Conservation (phyloP, 345 rosid species). For the Dipteronia dyeriana region DNA sequence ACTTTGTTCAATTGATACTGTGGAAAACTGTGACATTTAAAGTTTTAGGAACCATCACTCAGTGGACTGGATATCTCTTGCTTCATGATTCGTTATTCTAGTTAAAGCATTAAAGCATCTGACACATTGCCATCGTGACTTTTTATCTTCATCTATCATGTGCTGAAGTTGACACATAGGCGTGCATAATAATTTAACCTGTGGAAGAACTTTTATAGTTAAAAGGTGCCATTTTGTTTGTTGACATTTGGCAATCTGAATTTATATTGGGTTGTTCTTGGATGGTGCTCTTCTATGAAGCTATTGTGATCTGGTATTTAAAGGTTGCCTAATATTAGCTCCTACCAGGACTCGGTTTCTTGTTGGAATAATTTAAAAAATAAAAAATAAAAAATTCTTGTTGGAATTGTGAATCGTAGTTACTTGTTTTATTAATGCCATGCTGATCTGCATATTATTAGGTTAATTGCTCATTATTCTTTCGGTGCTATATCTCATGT, state of each 20-base stretch:
- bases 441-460: not conserved
- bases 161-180: not conserved
- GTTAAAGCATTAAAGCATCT: not conserved
- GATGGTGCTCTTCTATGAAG: slow-evolving; percentile 9
- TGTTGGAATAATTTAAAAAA: no score
- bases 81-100: not conserved
- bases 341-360: not conserved
- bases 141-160: not conserved
- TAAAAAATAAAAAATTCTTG: not conserved
- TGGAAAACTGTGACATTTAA: not conserved
- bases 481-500: slow-evolving; percentile 1
- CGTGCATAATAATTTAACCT: not conserved
- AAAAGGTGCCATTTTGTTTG: not conserved
- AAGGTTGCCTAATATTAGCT: not conserved
- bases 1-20: not conserved
- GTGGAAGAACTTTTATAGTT: not conserved
- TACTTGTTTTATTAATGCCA: slow-evolving; percentile 1
- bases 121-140: not conserved
- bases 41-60: not conserved
- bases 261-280: not conserved
- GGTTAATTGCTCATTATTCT: not conserved
- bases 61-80: not conserved
- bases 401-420: slow-evolving; percentile 2
- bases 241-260: not conserved
- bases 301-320: not conserved